Evolutionary conservation across 192 early-diverging fungal species (phyloP), one percentile per base, ranked within the genome.

Genomic region (Piromyces sp.): DNA sequence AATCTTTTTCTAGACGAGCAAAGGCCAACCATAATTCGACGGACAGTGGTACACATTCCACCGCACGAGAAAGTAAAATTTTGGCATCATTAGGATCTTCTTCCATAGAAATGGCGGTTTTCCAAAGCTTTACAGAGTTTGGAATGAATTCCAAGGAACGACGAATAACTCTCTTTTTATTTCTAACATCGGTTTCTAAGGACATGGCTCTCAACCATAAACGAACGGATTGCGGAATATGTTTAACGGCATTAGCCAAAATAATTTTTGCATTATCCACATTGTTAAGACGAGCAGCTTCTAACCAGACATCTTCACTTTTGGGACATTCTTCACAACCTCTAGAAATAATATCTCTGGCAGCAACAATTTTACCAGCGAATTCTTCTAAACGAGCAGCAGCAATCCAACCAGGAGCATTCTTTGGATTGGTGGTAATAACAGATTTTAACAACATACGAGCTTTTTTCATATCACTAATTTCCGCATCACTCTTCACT

Each of bases 391-490:
- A 86, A 79, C 97, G 93, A 16, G 98, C 98, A 13, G 96, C 95
- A 1, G 97, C 96, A 83, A 98, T 97, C 98, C 98, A 99, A 58
- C 96, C 98, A 28, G 97, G 94, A 9, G 96, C 96, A 81, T 98
- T 94, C 83, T 96, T 96, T 15, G 96, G 96, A 86, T 97, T 98
- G 5, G 98, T 94, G 16, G 90, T 90, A 31, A 93, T 97, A 37
- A 99, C 95, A 0, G 96, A 97, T 68, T 91, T 91, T 15, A 98
- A 88, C 36, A 99, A 88, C 68, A 92, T 87, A 9, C 98, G 90
- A 1, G 97, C 96, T 78, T 96, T 94, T 83, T 95, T 95, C 79
- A 97, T 91, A 86, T 98, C 96, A 80, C 88, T 89, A 79, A 92
- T 91, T 86, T 96, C 95, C 2, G 95, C 92, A 15, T 92, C 93